Percentiles rank a stretch among this genome's conserved stretches.
These are phyloP conservation scores for Kwoniella europaea DNA, from an alignment of 768 basidiomycete genomes.

Conservation along the genomic window DNA sequence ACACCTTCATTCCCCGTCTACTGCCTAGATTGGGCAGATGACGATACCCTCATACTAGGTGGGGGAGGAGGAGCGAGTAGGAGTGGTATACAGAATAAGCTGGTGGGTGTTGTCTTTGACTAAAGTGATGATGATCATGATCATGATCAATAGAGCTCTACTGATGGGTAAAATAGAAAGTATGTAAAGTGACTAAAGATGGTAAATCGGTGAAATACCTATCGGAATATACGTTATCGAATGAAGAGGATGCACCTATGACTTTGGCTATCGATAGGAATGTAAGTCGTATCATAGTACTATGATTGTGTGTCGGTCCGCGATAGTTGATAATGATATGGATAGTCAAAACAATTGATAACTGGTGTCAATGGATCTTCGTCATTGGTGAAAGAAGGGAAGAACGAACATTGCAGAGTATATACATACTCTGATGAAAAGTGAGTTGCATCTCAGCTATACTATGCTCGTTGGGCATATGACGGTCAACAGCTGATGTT, in stretches of 20 bases:
- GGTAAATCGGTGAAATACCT: conserved; percentile 43
- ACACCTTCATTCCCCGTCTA: conserved; percentile 86
- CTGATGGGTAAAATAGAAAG: conserved; percentile 40
- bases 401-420: conserved; percentile 84
- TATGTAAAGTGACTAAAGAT: conserved; percentile 53
- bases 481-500: conserved; percentile 12
- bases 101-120: conserved; percentile 64
- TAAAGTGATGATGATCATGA: background rate
- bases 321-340: too few relatives aligned
- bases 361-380: conserved; percentile 86
- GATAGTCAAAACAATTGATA: conserved; percentile 63
- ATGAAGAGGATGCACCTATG: conserved; percentile 94
- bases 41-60: conserved; percentile 76
- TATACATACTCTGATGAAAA: conserved; percentile 60
- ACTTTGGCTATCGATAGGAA: conserved; percentile 76
- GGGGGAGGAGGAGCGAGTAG: conserved; percentile 83
- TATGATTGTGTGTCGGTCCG: too few relatives aligned
- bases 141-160: background rate
- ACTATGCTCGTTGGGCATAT: background rate
- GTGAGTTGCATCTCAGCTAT: conserved; percentile 13
- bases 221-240: conserved; percentile 73
- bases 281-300: conserved; percentile 59
- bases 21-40: conserved; percentile 76
- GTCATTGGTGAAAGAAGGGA: conserved; percentile 67
- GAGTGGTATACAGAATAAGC: conserved; percentile 91